These are phyloP conservation scores for Lactarius psammicola DNA, from an alignment of 768 basidiomycete genomes.

Conservation along the genomic window DNA sequence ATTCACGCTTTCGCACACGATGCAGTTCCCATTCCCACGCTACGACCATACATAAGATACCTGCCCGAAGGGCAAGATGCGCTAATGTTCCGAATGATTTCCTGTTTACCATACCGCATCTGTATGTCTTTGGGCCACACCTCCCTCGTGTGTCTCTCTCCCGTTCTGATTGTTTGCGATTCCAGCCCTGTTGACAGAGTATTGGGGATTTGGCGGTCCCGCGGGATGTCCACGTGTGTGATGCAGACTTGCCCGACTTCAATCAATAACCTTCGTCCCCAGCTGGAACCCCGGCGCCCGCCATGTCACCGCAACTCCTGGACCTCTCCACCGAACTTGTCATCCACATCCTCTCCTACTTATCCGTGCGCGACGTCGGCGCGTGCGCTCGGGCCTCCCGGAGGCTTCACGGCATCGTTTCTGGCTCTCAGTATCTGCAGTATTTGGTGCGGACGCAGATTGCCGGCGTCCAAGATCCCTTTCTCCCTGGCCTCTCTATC, in stretches of 20 bases:
- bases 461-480: constrained; percentile 21
- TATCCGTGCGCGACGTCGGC: constrained; percentile 19
- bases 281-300: constrained; percentile 9
- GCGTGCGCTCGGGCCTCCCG: constrained; percentile 20
- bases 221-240: constrained; percentile 13
- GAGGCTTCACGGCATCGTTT: constrained; percentile 18
- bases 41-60: background rate
- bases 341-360: constrained; percentile 21
- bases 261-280: background rate
- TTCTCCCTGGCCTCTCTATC: constrained; percentile 13
- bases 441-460: constrained; percentile 21
- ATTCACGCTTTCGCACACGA: background rate
- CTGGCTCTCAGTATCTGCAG: constrained; percentile 18
- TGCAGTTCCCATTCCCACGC: constrained; percentile 8
- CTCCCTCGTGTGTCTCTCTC: background rate
- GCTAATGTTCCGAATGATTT: constrained; percentile 6
- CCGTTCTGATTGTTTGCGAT: constrained; percentile 1
- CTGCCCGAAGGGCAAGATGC: background rate
- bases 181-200: background rate
- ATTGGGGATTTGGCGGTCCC: background rate
- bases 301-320: constrained; percentile 23
- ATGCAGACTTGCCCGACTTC: background rate
- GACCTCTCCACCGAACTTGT: constrained; percentile 25
- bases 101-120: constrained; percentile 1
- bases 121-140: background rate